Percentiles rank a stretch among this genome's conserved stretches.
phyloP scores from a whole-genome alignment of 1,284 basidiomycete genomes.

The Microbotryum saponariae region DNA sequence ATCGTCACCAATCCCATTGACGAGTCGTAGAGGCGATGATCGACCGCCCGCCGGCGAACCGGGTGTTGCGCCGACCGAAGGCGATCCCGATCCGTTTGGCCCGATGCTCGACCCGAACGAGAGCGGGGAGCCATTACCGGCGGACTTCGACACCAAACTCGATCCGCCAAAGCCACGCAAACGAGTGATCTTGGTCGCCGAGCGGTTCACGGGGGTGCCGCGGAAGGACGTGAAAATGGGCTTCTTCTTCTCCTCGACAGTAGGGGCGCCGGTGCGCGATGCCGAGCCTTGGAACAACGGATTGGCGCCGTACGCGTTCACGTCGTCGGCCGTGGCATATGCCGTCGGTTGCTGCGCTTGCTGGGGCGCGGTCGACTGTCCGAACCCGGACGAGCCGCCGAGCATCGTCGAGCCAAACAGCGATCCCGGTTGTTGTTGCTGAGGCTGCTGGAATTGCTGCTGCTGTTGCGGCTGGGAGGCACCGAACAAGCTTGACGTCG shows the following conservation, averaged over 20 bases:
- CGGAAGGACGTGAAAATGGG: conserved; percentile 43
- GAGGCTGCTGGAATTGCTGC: conserved; percentile 7
- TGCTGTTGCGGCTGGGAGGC: conserved; percentile 26
- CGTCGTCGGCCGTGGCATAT: conserved; percentile 75
- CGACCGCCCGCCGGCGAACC: conserved; percentile 1
- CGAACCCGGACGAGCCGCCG: conserved; percentile 28
- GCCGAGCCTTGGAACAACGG: conserved; percentile 45
- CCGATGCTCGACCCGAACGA: conserved; percentile 28
- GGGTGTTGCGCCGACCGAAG: conserved; percentile 31
- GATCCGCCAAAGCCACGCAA: conserved; percentile 45
- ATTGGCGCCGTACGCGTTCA: conserved; percentile 78
- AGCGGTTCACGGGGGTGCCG: conserved; percentile 32
- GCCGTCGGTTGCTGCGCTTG: conserved; percentile 42
- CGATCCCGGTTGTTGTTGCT: conserved; percentile 19
- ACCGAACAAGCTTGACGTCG: conserved; percentile 36
- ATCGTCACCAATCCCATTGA: conserved; percentile 52
- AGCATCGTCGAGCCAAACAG: conserved; percentile 24
- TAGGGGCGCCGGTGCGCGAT: conserved; percentile 36
- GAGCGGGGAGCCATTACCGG: conserved; percentile 11
- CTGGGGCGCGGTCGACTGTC: conserved; percentile 17
- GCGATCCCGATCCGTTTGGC: conserved; percentile 27
- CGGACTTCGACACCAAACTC: conserved; percentile 25
- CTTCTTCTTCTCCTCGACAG: conserved; percentile 44
- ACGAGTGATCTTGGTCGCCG: conserved; percentile 45
- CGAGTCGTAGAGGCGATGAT: conserved; percentile 29